A percentile compares a stretch with the other conserved stretches of the same genome.
Evolutionary conservation across 192 early-diverging fungal species (phyloP).

Genomic region (Globomyces pollinis-pini): DNA sequence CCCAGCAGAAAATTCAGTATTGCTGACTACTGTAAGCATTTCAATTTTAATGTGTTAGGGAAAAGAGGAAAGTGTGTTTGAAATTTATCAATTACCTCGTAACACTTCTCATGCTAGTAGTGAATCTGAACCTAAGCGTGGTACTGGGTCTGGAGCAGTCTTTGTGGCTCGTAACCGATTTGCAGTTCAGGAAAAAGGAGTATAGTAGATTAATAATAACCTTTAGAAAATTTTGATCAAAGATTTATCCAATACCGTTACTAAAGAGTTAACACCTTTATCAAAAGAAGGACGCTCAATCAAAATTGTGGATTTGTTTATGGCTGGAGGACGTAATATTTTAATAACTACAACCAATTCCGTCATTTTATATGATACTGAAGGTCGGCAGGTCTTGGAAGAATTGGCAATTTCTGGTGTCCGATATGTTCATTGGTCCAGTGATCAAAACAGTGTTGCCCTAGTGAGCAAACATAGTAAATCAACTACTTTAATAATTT

Average conservation of each 20-base stretch:
- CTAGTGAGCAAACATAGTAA: constrained; percentile 88
- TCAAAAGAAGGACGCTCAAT: constrained; percentile 29
- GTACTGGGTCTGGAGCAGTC: constrained; percentile 71
- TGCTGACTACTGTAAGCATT: constrained; percentile 81
- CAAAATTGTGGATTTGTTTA: constrained; percentile 78
- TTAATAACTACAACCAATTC: constrained; percentile 77
- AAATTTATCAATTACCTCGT: constrained; percentile 78
- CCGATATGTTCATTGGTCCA: constrained; percentile 91
- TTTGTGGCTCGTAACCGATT: constrained; percentile 97
- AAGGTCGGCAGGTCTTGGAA: constrained; percentile 63
- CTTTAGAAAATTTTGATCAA: constrained; percentile 81
- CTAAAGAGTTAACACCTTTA: constrained; percentile 76
- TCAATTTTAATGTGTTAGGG: constrained; percentile 35
- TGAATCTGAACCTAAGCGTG: constrained; percentile 69
- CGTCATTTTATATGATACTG: constrained; percentile 87
- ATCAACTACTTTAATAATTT: constrained; percentile 41
- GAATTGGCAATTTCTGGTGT: constrained; percentile 80
- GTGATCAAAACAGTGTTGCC: constrained; percentile 80
- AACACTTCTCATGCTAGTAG: constrained; percentile 39
- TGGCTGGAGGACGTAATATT: constrained; percentile 76
- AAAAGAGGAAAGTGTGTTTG: constrained; percentile 83
- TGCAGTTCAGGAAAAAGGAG: constrained; percentile 90
- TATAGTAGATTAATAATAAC: too few species aligned
- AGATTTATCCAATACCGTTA: constrained; percentile 77
- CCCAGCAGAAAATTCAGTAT: constrained; percentile 84